phyloP scores from a whole-genome alignment of 2,329 filamentous ascomycete genomes.

The Trichoderma harzianum region DNA sequence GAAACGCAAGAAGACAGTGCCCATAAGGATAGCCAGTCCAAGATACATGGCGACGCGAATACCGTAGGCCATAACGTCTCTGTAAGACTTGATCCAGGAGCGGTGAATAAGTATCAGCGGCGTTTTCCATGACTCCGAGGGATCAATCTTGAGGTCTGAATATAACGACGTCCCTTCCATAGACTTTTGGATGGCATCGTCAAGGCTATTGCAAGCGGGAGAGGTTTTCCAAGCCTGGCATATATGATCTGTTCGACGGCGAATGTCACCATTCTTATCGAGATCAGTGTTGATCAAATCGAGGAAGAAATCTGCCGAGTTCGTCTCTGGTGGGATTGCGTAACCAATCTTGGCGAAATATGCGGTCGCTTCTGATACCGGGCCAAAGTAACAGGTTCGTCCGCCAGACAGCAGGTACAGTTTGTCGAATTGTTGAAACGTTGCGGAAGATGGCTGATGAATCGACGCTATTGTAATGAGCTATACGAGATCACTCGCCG shows the following conservation, averaged over 20 bases:
- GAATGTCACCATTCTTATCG: conserved; percentile 42
- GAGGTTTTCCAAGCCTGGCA: conserved; percentile 28
- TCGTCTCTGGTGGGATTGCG: conserved; percentile 65
- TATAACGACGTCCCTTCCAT: conserved; percentile 27
- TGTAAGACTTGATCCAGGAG: conserved; percentile 77
- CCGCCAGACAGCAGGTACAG: conserved; percentile 70
- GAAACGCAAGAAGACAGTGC: conserved; percentile 79
- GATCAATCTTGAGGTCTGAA: conserved; percentile 22
- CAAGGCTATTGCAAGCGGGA: conserved; percentile 22
- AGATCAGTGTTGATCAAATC: conserved; percentile 72
- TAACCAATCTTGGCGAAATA: conserved; percentile 63
- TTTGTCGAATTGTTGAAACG: conserved; percentile 78
- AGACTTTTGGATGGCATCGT: conserved; percentile 25
- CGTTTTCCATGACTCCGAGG: conserved; percentile 47
- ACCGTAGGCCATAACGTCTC: conserved; percentile 79
- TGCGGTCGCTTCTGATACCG: conserved; percentile 51
- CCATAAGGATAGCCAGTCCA: conserved; percentile 78
- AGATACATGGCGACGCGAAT: conserved; percentile 79
- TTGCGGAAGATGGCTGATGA: conserved; percentile 78
- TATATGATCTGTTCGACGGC: conserved; percentile 28
- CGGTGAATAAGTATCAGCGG: conserved; percentile 69
- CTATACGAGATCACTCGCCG: conserved; percentile 55
- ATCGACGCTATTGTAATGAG: conserved; percentile 79
- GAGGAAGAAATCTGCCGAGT: conserved; percentile 77
- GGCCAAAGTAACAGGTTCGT: conserved; percentile 69